A percentile compares a stretch with the other conserved stretches of the same genome.
phyloP scores from a whole-genome alignment of 768 basidiomycete genomes.

The Plicaturopsis crispa region DNA sequence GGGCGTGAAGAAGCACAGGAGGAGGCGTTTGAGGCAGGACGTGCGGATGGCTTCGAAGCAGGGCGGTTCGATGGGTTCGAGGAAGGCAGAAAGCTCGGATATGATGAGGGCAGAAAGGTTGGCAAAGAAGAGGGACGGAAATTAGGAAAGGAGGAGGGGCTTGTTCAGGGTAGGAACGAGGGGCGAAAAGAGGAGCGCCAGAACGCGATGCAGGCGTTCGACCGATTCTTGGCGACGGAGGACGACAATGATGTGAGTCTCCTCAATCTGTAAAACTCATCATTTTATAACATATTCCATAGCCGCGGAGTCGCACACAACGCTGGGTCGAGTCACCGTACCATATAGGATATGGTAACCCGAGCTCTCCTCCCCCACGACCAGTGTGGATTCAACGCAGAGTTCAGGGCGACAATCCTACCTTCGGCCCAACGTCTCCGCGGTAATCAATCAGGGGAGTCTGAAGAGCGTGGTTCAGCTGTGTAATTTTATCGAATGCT shows the following conservation, averaged over 20 bases:
- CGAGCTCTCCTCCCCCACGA: not conserved
- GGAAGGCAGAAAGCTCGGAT: constrained; percentile 32
- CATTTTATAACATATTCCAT: not conserved
- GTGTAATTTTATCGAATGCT: not conserved
- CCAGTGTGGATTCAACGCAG: too few relatives aligned
- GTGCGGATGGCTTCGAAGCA: constrained; percentile 31
- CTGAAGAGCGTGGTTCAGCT: not conserved
- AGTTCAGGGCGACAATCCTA: too few relatives aligned
- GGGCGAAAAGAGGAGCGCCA: constrained; percentile 43
- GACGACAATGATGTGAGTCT: constrained; percentile 19
- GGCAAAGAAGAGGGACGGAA: constrained; percentile 27
- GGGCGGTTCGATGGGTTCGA: constrained; percentile 34
- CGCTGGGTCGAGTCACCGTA: not conserved
- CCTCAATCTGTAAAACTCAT: not conserved
- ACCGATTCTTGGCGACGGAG: constrained; percentile 44
- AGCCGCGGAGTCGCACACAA: not conserved
- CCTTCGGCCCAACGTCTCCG: not conserved
- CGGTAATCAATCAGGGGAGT: not conserved
- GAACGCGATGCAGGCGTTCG: constrained; percentile 50
- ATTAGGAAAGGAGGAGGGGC: constrained; percentile 20
- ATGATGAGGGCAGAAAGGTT: constrained; percentile 24
- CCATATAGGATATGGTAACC: not conserved
- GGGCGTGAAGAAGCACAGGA: constrained; percentile 37
- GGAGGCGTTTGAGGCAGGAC: constrained; percentile 39
- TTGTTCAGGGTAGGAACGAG: constrained; percentile 25